Conservation (phyloP, 2,329 filamentous ascomycete species). For the Fusarium sarcochroum region DNA sequence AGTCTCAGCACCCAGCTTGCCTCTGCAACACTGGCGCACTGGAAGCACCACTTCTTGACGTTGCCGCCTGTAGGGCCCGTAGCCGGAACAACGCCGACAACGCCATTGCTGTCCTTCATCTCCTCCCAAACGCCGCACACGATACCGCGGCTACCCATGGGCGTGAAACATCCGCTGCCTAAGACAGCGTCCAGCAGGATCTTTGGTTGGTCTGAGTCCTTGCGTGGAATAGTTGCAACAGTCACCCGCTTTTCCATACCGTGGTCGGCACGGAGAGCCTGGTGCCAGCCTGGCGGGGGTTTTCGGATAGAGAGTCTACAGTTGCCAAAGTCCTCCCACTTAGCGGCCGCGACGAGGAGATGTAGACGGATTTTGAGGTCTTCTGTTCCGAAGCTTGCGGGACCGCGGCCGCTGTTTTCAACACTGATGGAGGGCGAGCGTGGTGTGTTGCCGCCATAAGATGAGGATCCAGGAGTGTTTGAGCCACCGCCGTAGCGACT, state of each 20-base stretch:
- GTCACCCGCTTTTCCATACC: constrained; percentile 88
- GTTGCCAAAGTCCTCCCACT: constrained; percentile 93
- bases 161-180: constrained; percentile 86
- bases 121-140: constrained; percentile 91
- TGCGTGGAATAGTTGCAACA: constrained; percentile 78
- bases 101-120: constrained; percentile 73
- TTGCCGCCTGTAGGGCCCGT: constrained; percentile 67
- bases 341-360: constrained; percentile 78
- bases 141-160: constrained; percentile 87
- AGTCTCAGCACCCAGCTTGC: constrained; percentile 70
- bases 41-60: constrained; percentile 75
- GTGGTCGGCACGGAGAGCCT: constrained; percentile 71
- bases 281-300: constrained; percentile 73
- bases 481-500: constrained; percentile 68
- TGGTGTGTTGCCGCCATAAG: constrained; percentile 63
- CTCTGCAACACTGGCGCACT: constrained; percentile 67
- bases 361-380: constrained; percentile 92
- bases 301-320: constrained; percentile 86
- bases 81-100: constrained; percentile 65
- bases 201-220: constrained; percentile 67
- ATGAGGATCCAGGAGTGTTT: constrained; percentile 72
- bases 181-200: constrained; percentile 87
- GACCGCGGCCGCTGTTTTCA: constrained; percentile 64
- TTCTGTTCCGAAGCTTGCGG: constrained; percentile 72
- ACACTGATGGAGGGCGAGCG: constrained; percentile 72